Conservation (phyloP, 495 filamentous ascomycete species). For the Pseudomonodictys pantanalensis region DNA sequence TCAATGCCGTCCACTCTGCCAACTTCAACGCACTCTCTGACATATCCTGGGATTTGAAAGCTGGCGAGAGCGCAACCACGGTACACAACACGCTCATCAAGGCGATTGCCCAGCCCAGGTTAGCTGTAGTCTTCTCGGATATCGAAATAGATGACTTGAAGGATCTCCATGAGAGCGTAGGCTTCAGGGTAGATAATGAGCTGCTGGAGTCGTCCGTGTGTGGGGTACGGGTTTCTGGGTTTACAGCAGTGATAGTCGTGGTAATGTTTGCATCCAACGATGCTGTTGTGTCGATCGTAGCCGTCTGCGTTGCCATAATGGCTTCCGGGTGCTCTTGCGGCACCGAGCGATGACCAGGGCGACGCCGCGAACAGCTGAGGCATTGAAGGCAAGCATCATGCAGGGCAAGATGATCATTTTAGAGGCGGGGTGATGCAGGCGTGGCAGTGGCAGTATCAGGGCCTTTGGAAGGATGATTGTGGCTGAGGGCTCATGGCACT, state of each 20-base stretch:
- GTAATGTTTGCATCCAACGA: not conserved
- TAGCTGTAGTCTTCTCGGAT: slow-evolving; percentile 13
- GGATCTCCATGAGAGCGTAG: slow-evolving; percentile 13
- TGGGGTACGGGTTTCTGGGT: not conserved
- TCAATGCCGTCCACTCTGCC: slow-evolving; percentile 27
- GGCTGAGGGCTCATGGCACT: not conserved
- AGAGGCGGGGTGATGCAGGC: not conserved
- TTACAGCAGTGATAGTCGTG: not conserved
- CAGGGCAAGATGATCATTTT: not conserved
- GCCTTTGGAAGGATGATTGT: not conserved
- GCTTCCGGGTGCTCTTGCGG: not conserved
- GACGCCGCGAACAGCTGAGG: not conserved
- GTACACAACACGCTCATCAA: slow-evolving; percentile 16
- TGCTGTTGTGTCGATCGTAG: not conserved
- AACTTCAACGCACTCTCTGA: slow-evolving; percentile 11
- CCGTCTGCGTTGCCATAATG: not conserved
- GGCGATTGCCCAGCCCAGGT: slow-evolving; percentile 21
- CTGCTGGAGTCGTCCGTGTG: not conserved
- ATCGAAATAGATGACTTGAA: slow-evolving; percentile 3
- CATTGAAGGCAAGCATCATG: not conserved
- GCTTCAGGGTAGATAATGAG: not conserved
- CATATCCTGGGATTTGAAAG: slow-evolving; percentile 11
- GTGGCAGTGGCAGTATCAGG: no score
- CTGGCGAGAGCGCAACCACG: slow-evolving; percentile 13
- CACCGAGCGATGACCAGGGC: not conserved